These are phyloP conservation scores for Pythium phragmiticola DNA, from an alignment of 352 stramenopile genomes.

Conservation along the genomic window DNA sequence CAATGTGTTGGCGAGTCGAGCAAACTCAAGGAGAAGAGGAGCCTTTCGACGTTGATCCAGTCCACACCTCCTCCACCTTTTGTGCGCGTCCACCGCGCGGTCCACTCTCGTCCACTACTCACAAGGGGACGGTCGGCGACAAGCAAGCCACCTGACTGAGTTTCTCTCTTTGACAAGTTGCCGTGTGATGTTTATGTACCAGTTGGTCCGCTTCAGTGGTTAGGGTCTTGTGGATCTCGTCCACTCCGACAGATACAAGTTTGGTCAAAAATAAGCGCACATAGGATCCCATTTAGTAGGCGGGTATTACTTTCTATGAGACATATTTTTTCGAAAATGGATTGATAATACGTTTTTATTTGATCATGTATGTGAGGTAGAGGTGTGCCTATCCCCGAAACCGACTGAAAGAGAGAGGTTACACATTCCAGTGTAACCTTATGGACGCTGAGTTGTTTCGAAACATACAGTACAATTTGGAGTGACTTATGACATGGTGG, in stretches of 20 bases:
- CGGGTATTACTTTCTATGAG: too few relatives aligned
- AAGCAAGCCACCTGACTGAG: background rate
- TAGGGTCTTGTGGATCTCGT: conserved; percentile 15
- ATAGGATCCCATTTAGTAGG: too few relatives aligned
- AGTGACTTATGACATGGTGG: conserved; percentile 11
- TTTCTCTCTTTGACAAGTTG: conserved; percentile 15
- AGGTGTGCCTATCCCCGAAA: too few relatives aligned
- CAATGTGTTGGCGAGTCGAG: conserved; percentile 20
- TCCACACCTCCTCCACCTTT: conserved; percentile 26
- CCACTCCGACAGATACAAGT: background rate
- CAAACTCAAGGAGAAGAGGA: conserved; percentile 31
- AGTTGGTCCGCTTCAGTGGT: conserved; percentile 13
- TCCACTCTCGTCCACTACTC: conserved; percentile 11
- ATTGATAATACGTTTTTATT: too few relatives aligned
- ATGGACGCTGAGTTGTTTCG: background rate
- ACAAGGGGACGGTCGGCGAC: conserved; percentile 4
- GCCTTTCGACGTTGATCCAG: conserved; percentile 36
- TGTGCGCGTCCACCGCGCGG: conserved; percentile 16
- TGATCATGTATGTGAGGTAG: too few relatives aligned
- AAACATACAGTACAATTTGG: background rate
- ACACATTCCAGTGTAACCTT: background rate
- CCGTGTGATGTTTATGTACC: conserved; percentile 9
- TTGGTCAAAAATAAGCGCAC: too few relatives aligned
- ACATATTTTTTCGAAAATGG: too few relatives aligned
- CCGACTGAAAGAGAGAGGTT: background rate